Evolutionary conservation across 371 early-diverging fungal species (phyloP).

Genomic region (Batkoa obscura): DNA sequence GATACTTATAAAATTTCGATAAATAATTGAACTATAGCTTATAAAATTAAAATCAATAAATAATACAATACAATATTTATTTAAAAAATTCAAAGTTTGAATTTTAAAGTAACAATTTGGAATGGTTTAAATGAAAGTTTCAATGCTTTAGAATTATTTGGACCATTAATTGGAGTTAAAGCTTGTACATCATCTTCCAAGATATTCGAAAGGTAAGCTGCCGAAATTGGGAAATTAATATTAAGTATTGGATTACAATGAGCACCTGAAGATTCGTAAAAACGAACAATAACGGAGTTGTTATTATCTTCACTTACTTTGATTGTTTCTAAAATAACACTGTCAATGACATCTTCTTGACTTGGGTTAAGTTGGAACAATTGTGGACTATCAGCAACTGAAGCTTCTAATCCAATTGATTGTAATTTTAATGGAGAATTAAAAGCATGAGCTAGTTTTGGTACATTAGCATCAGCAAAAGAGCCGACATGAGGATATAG

Average conservation of each 20-base stretch:
- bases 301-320: slow-evolving; percentile 68
- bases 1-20: no score
- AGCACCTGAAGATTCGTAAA: slow-evolving; percentile 87
- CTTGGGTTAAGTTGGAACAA: no score
- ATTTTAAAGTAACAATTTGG: slow-evolving; percentile 6
- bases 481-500: slow-evolving; percentile 68
- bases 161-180: not conserved
- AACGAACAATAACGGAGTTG: slow-evolving; percentile 41
- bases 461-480: slow-evolving; percentile 59
- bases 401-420: not conserved
- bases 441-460: slow-evolving; percentile 67
- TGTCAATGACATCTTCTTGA: slow-evolving; percentile 17
- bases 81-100: not conserved
- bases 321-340: slow-evolving; percentile 71
- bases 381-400: slow-evolving; percentile 13
- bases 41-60: no score
- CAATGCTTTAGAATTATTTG: not conserved
- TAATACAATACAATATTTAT: no score
- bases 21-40: no score
- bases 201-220: not conserved
- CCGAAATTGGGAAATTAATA: not conserved
- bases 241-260: slow-evolving; percentile 33
- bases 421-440: slow-evolving; percentile 41
- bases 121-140: not conserved
- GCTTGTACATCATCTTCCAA: not conserved